phyloP scores from a whole-genome alignment of 1,284 basidiomycete species.

The Phaffia rhodozyma region DNA sequence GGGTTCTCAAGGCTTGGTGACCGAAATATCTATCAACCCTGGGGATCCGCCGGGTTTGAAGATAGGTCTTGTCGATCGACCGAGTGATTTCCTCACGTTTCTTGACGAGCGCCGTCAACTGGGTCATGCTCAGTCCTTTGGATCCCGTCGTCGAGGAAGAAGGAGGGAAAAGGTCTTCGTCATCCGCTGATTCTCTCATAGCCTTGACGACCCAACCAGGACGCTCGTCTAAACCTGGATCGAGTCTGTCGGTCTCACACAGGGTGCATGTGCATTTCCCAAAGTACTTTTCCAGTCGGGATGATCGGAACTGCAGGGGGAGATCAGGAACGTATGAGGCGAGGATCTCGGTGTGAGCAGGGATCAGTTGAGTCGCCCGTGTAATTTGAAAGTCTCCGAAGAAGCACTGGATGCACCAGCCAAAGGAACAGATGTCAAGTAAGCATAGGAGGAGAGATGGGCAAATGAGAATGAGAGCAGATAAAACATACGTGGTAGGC shows the following conservation, averaged over 20 bases:
- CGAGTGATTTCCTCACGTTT: not conserved
- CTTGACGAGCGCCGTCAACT: not conserved
- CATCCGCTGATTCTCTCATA: not conserved
- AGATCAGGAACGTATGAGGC: constrained; percentile 16
- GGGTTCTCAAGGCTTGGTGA: not conserved
- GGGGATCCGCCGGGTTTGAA: not conserved
- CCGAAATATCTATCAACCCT: constrained; percentile 1
- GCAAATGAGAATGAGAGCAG: not conserved
- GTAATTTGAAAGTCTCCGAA: constrained; percentile 15
- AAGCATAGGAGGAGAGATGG: not conserved
- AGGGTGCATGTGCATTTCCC: constrained; percentile 8
- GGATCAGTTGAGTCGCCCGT: not conserved
- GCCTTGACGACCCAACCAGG: not conserved
- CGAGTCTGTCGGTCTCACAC: constrained; percentile 6
- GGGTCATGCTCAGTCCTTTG: too few species aligned
- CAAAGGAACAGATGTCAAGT: not conserved
- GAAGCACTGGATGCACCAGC: not conserved
- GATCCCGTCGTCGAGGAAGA: not conserved
- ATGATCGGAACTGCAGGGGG: constrained; percentile 10
- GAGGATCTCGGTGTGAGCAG: constrained; percentile 6
- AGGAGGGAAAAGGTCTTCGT: not conserved
- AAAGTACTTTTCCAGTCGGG: constrained; percentile 14
- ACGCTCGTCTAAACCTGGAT: not conserved
- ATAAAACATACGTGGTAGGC: constrained; percentile 3
- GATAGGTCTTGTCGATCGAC: constrained; percentile 4